These are phyloP conservation scores for Fusarium compactum DNA, from an alignment of 2,329 filamentous ascomycete species.

Conservation along the genomic window DNA sequence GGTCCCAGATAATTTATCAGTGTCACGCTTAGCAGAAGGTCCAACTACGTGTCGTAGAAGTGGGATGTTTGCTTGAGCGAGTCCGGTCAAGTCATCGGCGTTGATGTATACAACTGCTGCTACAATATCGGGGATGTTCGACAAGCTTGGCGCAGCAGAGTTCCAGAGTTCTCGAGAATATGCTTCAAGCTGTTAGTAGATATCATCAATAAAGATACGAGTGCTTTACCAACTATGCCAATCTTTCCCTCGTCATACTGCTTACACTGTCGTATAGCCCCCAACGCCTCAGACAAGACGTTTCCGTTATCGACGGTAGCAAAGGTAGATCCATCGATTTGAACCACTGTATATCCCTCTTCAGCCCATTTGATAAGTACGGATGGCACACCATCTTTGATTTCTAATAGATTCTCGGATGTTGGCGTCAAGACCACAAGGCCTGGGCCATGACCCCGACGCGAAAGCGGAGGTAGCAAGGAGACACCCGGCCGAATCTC, in stretches of 20 bases:
- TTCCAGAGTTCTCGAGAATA: slow-evolving; percentile 41
- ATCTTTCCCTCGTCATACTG: slow-evolving; percentile 56
- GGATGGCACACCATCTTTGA: slow-evolving; percentile 58
- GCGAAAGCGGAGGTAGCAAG: slow-evolving; percentile 52
- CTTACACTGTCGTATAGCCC: slow-evolving; percentile 39
- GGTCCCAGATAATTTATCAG: neutral
- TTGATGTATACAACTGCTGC: slow-evolving; percentile 41
- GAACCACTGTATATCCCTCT: slow-evolving; percentile 72
- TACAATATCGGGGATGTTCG: slow-evolving; percentile 37
- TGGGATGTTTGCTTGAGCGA: slow-evolving; percentile 13
- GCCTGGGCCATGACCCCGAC: slow-evolving; percentile 54
- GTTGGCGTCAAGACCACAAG: slow-evolving; percentile 50
- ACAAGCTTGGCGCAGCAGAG: slow-evolving; percentile 32
- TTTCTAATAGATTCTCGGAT: slow-evolving; percentile 36
- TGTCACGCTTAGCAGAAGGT: neutral
- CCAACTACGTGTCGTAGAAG: slow-evolving; percentile 38
- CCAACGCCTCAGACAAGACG: slow-evolving; percentile 39
- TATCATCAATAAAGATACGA: fast-evolving
- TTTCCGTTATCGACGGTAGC: slow-evolving; percentile 17
- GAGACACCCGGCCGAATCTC: slow-evolving; percentile 38
- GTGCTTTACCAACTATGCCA: slow-evolving; percentile 51
- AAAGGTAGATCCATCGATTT: slow-evolving; percentile 7
- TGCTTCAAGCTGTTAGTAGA: neutral
- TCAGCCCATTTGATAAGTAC: slow-evolving; percentile 77
- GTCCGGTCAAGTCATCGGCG: neutral